Conservation (phyloP, 2,329 filamentous ascomycete genomes). For the Penicillium janthinellum region DNA sequence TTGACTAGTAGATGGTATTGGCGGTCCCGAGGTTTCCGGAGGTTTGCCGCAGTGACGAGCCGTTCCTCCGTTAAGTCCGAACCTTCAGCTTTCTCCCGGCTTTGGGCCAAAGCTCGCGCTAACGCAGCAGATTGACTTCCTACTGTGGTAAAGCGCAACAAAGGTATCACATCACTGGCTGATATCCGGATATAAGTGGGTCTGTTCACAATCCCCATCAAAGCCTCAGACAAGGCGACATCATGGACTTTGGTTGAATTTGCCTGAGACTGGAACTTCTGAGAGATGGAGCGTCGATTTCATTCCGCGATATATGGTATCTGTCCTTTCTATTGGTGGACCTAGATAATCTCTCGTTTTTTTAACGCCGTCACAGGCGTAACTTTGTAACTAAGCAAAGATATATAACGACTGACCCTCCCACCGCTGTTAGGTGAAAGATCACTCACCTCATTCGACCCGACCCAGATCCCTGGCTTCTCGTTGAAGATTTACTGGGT, state of each 20-base stretch:
- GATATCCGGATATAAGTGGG: neutral
- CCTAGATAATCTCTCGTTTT: neutral
- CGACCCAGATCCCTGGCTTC: no score
- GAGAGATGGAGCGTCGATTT: neutral
- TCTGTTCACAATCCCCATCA: neutral
- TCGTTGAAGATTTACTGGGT: no score
- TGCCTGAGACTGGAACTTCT: neutral
- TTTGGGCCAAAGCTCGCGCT: neutral
- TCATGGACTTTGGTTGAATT: neutral
- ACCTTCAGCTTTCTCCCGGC: neutral
- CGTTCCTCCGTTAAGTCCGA: slow-evolving; percentile 2
- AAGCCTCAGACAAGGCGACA: neutral
- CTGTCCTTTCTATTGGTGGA: neutral
- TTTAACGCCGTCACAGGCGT: neutral
- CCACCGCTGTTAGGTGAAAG: no score
- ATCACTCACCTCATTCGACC: no score
- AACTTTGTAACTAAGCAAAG: neutral
- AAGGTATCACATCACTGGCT: neutral
- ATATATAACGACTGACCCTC: neutral
- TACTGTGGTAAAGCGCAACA: neutral
- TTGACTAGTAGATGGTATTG: neutral
- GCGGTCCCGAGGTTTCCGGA: neutral
- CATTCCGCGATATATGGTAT: neutral
- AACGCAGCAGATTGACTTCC: slow-evolving; percentile 8
- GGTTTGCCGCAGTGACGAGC: neutral